Conservation (phyloP, 202 grass and related monocot species). For the Brachypodium distachyon region DNA sequence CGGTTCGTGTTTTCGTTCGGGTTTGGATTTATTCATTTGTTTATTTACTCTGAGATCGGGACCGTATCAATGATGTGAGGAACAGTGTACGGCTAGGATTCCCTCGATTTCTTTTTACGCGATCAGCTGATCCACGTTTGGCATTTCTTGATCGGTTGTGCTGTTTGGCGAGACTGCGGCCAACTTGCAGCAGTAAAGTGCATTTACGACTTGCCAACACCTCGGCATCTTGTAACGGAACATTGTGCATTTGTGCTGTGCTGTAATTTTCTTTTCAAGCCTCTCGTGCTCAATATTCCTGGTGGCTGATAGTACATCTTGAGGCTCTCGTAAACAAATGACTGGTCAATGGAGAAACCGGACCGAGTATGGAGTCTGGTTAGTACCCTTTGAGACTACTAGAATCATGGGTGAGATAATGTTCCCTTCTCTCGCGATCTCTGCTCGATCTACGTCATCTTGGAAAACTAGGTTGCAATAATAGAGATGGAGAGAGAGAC, state of each 20-base stretch:
- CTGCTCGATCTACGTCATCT: not conserved
- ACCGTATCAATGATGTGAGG: not conserved
- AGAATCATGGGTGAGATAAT: too few species aligned
- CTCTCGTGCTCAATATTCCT: too few species aligned
- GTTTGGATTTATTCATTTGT: not conserved
- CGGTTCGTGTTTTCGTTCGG: not conserved
- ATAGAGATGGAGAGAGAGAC: not conserved
- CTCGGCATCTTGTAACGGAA: not conserved
- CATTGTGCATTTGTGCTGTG: too few species aligned
- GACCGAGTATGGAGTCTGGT: too few species aligned
- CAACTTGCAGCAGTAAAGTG: not conserved
- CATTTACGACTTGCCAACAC: too few species aligned
- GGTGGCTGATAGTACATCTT: too few species aligned
- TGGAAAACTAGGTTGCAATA: not conserved
- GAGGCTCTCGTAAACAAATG: too few species aligned
- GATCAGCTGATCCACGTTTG: not conserved
- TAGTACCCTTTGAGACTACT: too few species aligned
- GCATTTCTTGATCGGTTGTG: not conserved
- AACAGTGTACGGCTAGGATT: not conserved
- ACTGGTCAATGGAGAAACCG: too few species aligned
- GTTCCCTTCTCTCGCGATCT: not conserved
- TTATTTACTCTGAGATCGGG: not conserved
- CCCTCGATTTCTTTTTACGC: not conserved
- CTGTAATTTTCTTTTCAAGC: too few species aligned
- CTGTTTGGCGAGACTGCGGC: not conserved